These are phyloP conservation scores for Brassica cretica DNA, from an alignment of 345 rosid species.

Conservation along the genomic window DNA sequence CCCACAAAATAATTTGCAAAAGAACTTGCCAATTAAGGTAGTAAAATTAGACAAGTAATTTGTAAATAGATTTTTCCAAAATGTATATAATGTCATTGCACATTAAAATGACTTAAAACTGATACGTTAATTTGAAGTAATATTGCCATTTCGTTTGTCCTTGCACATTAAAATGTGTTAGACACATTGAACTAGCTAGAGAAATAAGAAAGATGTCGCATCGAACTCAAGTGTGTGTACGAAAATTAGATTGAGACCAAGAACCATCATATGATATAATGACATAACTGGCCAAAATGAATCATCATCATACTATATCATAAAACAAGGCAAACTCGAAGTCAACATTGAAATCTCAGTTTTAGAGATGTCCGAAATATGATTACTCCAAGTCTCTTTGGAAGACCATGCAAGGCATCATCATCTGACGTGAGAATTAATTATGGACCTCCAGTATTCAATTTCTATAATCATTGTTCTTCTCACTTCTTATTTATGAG, in stretches of 20 bases:
- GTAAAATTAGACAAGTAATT: neutral
- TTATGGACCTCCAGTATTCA: slow-evolving; percentile 35
- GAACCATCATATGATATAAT: slow-evolving; percentile 14
- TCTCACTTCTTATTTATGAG: slow-evolving; percentile 23
- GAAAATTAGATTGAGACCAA: slow-evolving; percentile 21
- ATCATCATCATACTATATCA: slow-evolving; percentile 27
- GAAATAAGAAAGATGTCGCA: slow-evolving; percentile 39
- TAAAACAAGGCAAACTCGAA: slow-evolving; percentile 28
- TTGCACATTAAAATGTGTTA: slow-evolving; percentile 2
- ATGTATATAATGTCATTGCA: neutral
- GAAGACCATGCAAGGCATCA: slow-evolving; percentile 52
- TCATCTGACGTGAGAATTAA: slow-evolving; percentile 35
- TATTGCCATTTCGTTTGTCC: neutral
- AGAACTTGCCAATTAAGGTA: neutral
- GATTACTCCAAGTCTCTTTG: slow-evolving; percentile 53
- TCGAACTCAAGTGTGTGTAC: slow-evolving; percentile 48
- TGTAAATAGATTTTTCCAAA: neutral
- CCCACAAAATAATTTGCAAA: neutral
- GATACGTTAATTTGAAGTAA: neutral
- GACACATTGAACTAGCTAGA: neutral
- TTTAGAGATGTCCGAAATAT: slow-evolving; percentile 35
- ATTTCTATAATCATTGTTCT: slow-evolving; percentile 30
- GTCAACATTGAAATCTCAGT: slow-evolving; percentile 43
- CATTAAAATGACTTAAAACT: neutral
- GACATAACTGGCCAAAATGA: slow-evolving; percentile 26